phyloP scores from a whole-genome alignment of 2,329 filamentous ascomycete species.

The Macrophomina tecta region DNA sequence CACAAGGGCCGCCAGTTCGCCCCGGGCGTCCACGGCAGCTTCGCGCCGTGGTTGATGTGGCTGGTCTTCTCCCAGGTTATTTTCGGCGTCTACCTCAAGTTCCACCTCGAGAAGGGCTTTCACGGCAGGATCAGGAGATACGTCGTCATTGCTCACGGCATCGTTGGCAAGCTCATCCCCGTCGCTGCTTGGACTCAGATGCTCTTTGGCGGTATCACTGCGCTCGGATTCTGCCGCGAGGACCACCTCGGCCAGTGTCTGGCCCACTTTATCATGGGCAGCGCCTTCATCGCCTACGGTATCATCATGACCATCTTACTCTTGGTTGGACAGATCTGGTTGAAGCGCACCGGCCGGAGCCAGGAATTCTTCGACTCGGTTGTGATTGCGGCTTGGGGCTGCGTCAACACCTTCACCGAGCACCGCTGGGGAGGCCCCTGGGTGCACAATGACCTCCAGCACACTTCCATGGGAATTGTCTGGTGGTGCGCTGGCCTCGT shows the following conservation, averaged over 20 bases:
- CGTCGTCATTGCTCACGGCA: conserved; percentile 75
- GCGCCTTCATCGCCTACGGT: conserved; percentile 93
- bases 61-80: conserved; percentile 77
- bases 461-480: conserved; percentile 98
- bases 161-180: conserved; percentile 87
- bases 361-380: conserved; percentile 97
- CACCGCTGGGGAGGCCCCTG: conserved; percentile 90
- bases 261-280: conserved; percentile 98
- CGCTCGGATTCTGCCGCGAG: conserved; percentile 88
- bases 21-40: conserved; percentile 79
- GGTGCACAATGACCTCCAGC: conserved; percentile 94
- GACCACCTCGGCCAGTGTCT: conserved; percentile 92
- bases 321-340: conserved; percentile 86
- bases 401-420: conserved; percentile 97
- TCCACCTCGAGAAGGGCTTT: conserved; percentile 86
- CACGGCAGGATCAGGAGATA: conserved; percentile 76
- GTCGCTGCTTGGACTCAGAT: conserved; percentile 90
- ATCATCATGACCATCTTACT: conserved; percentile 85
- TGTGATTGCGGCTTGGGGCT: conserved; percentile 93
- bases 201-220: conserved; percentile 92
- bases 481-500: conserved; percentile 96
- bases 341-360: conserved; percentile 79
- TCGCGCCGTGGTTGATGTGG: conserved; percentile 81
- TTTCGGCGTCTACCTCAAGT: conserved; percentile 83
- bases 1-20: conserved; percentile 89